A percentile compares a stretch with the other conserved stretches of the same genome.
phyloP scores from a whole-genome alignment of 192 early-diverging fungal species.

The Neocallimastix lanati region DNA sequence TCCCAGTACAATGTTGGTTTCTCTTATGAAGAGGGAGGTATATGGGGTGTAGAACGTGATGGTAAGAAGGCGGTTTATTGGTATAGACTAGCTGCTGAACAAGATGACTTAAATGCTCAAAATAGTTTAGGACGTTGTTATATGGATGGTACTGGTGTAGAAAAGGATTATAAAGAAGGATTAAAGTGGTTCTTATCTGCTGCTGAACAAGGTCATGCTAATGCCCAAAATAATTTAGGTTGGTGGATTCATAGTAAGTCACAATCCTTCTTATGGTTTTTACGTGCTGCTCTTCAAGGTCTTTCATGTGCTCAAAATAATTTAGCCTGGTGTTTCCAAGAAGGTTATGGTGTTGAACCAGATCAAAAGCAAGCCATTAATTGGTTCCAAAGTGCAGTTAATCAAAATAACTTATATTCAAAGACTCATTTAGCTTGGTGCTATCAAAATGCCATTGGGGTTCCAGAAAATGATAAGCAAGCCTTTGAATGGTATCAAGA shows the following conservation, averaged over 20 bases:
- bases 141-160: constrained; percentile 52
- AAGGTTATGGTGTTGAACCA: constrained; percentile 22
- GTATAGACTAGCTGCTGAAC: constrained; percentile 44
- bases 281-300: constrained; percentile 22
- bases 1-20: constrained; percentile 67
- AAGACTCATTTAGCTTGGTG: constrained; percentile 6
- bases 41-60: constrained; percentile 30
- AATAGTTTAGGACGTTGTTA: constrained; percentile 67
- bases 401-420: background rate
- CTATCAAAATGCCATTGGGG: constrained; percentile 37
- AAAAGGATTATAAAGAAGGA: constrained; percentile 25
- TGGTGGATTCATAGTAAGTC: background rate
- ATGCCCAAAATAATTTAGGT: constrained; percentile 56
- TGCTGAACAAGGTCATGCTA: constrained; percentile 40
- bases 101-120: constrained; percentile 55
- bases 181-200: constrained; percentile 49
- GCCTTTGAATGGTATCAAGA: constrained; percentile 38
- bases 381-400: constrained; percentile 13
- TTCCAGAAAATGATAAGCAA: constrained; percentile 20
- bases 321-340: constrained; percentile 27
- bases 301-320: constrained; percentile 33
- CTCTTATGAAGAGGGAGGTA: constrained; percentile 58
- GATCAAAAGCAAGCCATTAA: constrained; percentile 16
- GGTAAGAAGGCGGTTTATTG: constrained; percentile 37
- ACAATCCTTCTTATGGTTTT: constrained; percentile 22